Base-by-base conservation (phyloP, 1,284 basidiomycete genomes). In the Acaromyces ingoldii region DNA sequence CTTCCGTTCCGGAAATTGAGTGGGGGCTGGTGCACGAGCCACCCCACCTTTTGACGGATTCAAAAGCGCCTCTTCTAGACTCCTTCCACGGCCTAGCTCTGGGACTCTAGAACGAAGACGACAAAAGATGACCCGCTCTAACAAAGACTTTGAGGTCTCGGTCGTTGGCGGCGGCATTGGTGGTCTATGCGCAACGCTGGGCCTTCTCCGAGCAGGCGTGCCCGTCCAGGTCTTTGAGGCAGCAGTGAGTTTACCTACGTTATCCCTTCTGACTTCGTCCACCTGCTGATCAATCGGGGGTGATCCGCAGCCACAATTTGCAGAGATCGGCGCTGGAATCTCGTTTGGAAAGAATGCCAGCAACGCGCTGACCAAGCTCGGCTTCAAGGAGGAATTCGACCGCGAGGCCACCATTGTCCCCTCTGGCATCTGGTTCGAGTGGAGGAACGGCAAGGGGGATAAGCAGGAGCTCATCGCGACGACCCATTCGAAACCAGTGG, bases 161-260 rank as follows among this genome's bases (percentile, higher is more conserved):
- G 51, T 65, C 31, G 28, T 65, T 4, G 63, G 63, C 21, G 63
- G 63, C 19, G 63, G 63, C 29, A 65, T 65, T 19, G 60, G 60
- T n/a, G 63, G 63, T 1, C 55, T 65, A 15, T 60, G 55, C 19
- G 49, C 57, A 4, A 60, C 63, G 43, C 57, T 60, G 17, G 63
- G 57, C 9, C 45, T 65, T 1, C 48, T 57, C 33, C 10, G 41
- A 4, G 50, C 47, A 0, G 48, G 51, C 33, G 49, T 65, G 4
- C 51, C 51, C 17, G 55, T 62, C 0, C 53, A 44, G 25, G 51
- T 65, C 47, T 65, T 62, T n/a, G 63, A 65, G 38, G 37, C 42
- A 6, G 63, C 63, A 45, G 33, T 34, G 19, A 34, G 33, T 34
- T n/a, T n/a, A n/a, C n/a, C n/a, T n/a, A n/a, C n/a, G n/a, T n/a